These are phyloP conservation scores for Fraxinus americana DNA, from an alignment of 257 asterid species.

Conservation along the genomic window DNA sequence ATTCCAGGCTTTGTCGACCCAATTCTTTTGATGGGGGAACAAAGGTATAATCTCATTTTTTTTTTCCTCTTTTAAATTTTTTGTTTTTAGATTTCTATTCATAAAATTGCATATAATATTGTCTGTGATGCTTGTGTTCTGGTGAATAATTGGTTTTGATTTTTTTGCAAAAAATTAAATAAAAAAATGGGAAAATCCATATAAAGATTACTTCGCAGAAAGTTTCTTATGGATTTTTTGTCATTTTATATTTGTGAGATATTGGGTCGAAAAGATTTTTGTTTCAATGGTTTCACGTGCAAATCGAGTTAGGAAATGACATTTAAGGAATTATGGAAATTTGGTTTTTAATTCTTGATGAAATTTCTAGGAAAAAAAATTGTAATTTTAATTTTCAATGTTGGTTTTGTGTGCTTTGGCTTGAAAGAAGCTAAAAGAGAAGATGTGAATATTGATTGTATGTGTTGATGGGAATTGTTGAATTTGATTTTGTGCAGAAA, in stretches of 20 bases:
- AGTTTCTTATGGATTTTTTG: neutral
- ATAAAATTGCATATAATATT: neutral
- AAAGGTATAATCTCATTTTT: constrained; percentile 50
- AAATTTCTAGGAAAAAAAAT: too few species aligned
- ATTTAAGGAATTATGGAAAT: neutral
- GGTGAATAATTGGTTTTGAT: neutral
- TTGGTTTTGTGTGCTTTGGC: neutral
- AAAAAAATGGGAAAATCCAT: neutral
- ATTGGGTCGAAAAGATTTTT: neutral
- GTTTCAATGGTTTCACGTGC: neutral
- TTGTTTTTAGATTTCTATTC: neutral
- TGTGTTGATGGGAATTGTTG: constrained; percentile 11
- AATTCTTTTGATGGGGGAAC: constrained; percentile 70
- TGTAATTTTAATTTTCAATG: neutral
- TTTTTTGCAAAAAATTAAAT: neutral
- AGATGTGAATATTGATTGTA: neutral
- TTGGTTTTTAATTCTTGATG: neutral
- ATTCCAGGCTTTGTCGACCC: constrained; percentile 55
- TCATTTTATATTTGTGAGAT: neutral
- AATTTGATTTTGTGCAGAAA: constrained; percentile 56
- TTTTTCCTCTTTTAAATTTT: neutral
- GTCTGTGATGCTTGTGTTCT: neutral
- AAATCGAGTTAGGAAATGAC: neutral
- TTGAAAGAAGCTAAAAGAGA: neutral
- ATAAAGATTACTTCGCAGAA: neutral